phyloP scores from a whole-genome alignment of 75 land plant genomes.

The Cupressus sempervirens region DNA sequence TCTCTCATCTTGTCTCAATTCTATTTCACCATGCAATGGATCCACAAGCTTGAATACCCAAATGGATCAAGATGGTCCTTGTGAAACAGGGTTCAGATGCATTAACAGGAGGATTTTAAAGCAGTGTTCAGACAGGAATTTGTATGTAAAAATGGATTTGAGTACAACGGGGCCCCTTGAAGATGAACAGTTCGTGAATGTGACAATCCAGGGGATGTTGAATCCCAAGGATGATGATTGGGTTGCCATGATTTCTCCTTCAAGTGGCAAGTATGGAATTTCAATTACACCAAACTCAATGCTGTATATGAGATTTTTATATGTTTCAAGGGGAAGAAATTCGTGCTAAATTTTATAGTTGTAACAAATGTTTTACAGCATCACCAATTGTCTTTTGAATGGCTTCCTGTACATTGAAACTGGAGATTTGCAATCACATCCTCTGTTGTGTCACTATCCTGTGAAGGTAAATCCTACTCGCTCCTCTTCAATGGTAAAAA shows the following conservation, averaged over 20 bases:
- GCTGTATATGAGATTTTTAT: no score
- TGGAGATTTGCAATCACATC: constrained; percentile 51
- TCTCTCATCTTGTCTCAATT: neutral
- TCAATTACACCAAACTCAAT: neutral
- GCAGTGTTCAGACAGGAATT: constrained; percentile 35
- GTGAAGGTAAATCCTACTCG: constrained; percentile 52
- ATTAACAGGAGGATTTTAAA: constrained; percentile 32
- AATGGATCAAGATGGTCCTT: neutral
- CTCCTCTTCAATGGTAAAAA: neutral
- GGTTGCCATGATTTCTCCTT: constrained; percentile 68
- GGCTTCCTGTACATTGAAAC: constrained; percentile 41
- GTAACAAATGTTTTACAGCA: constrained; percentile 25
- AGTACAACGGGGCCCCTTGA: constrained; percentile 26
- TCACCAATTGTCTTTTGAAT: constrained; percentile 31
- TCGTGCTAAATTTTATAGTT: neutral
- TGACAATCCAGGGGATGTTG: constrained; percentile 51
- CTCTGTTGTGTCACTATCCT: constrained; percentile 85
- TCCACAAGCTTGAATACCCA: neutral
- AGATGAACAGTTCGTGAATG: constrained; percentile 48
- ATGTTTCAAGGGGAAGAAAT: neutral
- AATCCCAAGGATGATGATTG: constrained; percentile 42
- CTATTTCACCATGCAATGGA: neutral
- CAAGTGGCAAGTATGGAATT: constrained; percentile 39
- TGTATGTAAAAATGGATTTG: constrained; percentile 29
- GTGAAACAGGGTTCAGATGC: constrained; percentile 19